These are phyloP conservation scores for Trichoderma gamsii DNA, from an alignment of 495 filamentous ascomycete genomes.

Conservation along the genomic window DNA sequence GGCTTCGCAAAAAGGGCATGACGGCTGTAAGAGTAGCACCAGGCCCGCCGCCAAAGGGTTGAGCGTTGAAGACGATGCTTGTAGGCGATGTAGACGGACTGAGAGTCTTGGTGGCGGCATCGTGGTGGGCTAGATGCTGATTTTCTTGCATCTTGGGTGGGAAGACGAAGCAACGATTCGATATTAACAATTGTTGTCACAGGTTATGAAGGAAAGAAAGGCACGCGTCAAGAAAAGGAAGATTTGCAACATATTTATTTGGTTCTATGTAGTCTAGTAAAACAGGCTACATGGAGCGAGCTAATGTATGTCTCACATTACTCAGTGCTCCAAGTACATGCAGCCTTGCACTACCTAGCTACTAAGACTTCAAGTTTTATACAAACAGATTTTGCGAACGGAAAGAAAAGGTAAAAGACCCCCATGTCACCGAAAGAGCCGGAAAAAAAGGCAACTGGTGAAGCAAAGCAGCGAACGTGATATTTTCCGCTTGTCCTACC, in stretches of 20 bases:
- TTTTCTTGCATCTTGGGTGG: not conserved
- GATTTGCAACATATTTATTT: not conserved
- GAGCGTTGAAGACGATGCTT: not conserved
- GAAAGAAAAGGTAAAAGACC: too few species aligned
- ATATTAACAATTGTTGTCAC: not conserved
- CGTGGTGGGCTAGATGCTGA: not conserved
- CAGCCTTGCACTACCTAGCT: too few species aligned
- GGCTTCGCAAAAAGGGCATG: not conserved
- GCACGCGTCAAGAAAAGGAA: not conserved
- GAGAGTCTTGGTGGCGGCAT: not conserved
- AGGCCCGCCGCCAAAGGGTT: not conserved
- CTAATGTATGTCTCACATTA: conserved; percentile 6
- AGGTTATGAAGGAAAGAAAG: not conserved
- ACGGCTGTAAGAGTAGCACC: not conserved
- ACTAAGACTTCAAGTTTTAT: too few species aligned
- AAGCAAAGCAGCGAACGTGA: too few species aligned
- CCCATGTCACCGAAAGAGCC: too few species aligned
- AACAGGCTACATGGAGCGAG: not conserved
- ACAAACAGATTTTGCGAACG: too few species aligned
- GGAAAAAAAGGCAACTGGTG: too few species aligned
- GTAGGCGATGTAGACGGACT: not conserved
- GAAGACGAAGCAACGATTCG: not conserved
- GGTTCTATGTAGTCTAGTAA: not conserved
- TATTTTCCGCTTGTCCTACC: too few species aligned
- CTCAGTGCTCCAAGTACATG: not conserved